These are phyloP conservation scores for Botrytis byssoidea DNA, from an alignment of 2,329 filamentous ascomycete species.

Conservation along the genomic window DNA sequence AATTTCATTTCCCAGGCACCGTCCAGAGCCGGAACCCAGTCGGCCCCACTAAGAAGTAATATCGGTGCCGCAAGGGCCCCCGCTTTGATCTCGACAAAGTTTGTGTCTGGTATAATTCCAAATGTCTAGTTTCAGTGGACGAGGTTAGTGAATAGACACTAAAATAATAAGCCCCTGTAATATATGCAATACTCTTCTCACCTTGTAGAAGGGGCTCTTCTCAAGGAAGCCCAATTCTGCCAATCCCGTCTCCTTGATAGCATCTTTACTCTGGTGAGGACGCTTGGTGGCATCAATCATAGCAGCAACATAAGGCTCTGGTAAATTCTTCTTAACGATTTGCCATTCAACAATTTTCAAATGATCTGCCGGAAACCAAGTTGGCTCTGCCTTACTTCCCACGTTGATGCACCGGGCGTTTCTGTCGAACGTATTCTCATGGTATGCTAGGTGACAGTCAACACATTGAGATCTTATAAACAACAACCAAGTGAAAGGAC, in stretches of 20 bases:
- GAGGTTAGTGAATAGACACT: neutral
- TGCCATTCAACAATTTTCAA: neutral
- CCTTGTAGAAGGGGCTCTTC: neutral
- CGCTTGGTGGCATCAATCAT: neutral
- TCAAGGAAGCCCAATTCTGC: neutral
- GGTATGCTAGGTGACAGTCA: neutral
- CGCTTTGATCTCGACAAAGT: neutral
- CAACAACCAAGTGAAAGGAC: neutral
- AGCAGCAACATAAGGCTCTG: neutral
- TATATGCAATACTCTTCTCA: neutral
- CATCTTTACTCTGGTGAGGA: neutral
- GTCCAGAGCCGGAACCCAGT: accelerated
- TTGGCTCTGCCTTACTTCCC: neutral
- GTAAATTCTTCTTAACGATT: neutral
- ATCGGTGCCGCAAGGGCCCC: neutral
- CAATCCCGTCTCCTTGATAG: neutral
- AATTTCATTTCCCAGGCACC: neutral
- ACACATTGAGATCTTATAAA: neutral
- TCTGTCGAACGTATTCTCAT: neutral
- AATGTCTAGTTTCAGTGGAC: neutral
- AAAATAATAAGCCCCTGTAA: neutral
- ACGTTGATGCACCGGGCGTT: neutral
- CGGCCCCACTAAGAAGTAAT: neutral
- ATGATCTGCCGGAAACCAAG: neutral
- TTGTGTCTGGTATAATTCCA: neutral